Evolutionary conservation across 1,284 basidiomycete genomes (phyloP).

Genomic region (Moesziomyces globuligerus): DNA sequence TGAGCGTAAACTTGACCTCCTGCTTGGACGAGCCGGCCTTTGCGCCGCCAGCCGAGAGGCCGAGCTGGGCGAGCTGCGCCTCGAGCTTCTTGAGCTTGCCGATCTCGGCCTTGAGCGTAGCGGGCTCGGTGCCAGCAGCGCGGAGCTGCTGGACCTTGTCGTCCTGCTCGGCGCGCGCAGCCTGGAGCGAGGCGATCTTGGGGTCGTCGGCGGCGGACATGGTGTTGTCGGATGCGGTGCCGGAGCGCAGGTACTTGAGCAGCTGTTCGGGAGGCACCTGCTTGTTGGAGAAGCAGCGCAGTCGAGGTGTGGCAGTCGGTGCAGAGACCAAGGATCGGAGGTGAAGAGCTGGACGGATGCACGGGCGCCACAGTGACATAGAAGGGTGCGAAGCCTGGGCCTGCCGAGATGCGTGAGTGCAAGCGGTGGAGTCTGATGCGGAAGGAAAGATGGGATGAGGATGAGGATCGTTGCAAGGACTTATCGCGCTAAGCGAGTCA

Average conservation of each 20-base stretch:
- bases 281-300: slow-evolving; percentile 18
- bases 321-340: slow-evolving; percentile 10
- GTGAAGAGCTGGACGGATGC: slow-evolving; percentile 11
- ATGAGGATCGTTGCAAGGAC: neutral
- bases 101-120: slow-evolving; percentile 49
- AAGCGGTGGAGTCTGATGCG: too few relatives aligned
- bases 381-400: slow-evolving; percentile 4
- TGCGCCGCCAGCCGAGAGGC: slow-evolving; percentile 17
- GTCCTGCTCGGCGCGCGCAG: slow-evolving; percentile 52
- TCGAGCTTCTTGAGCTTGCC: slow-evolving; percentile 53
- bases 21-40: slow-evolving; percentile 42
- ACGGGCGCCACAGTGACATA: slow-evolving; percentile 35
- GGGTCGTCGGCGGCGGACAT: slow-evolving; percentile 30
- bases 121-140: slow-evolving; percentile 36
- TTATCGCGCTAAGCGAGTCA: neutral
- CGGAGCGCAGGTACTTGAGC: slow-evolving; percentile 19
- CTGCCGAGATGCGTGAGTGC: neutral
- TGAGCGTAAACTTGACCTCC: slow-evolving; percentile 62
- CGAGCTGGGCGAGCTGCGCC: slow-evolving; percentile 50
- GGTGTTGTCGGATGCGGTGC: slow-evolving; percentile 6
- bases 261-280: slow-evolving; percentile 29
- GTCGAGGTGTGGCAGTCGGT: slow-evolving; percentile 3
- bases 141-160: slow-evolving; percentile 58
- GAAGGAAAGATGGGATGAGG: neutral
- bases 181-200: slow-evolving; percentile 41